phyloP scores from a whole-genome alignment of 2,329 filamentous ascomycete genomes.

The Neodidymelliopsis sp. region DNA sequence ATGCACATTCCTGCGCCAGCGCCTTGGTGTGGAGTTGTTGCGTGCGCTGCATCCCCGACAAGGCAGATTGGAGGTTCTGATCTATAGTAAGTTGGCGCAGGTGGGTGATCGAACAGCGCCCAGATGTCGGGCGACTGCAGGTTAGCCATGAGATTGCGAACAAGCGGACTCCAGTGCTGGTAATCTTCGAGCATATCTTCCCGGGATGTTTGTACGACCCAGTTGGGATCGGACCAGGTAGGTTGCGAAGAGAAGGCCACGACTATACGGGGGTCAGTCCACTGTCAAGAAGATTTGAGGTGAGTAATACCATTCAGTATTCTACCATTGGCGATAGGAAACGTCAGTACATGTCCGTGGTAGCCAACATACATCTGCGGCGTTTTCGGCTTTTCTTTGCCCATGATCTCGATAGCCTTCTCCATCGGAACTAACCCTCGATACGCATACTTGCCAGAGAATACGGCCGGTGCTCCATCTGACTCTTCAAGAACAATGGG shows the following conservation, averaged over 20 bases:
- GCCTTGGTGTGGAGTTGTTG: slow-evolving; percentile 60
- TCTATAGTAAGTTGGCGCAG: slow-evolving; percentile 51
- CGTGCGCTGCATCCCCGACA: slow-evolving; percentile 65
- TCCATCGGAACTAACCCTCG: slow-evolving; percentile 68
- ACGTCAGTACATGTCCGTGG: slow-evolving; percentile 66
- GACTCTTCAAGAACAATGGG: slow-evolving; percentile 59
- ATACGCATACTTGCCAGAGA: slow-evolving; percentile 68
- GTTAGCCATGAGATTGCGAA: slow-evolving; percentile 30
- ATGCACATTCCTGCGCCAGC: slow-evolving; percentile 63
- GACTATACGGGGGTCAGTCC: slow-evolving; percentile 50
- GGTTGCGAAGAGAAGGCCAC: slow-evolving; percentile 35
- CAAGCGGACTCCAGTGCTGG: slow-evolving; percentile 28
- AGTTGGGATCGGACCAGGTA: slow-evolving; percentile 31
- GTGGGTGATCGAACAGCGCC: slow-evolving; percentile 58
- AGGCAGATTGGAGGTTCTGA: slow-evolving; percentile 50
- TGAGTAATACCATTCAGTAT: slow-evolving; percentile 58
- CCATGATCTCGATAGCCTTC: slow-evolving; percentile 58
- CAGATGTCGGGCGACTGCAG: slow-evolving; percentile 58
- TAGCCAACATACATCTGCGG: slow-evolving; percentile 65
- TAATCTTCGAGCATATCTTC: slow-evolving; percentile 41
- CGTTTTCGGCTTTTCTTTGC: slow-evolving; percentile 57
- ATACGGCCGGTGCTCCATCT: slow-evolving; percentile 55
- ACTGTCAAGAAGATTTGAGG: slow-evolving; percentile 48
- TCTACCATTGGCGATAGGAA: slow-evolving; percentile 65
- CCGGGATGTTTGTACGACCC: slow-evolving; percentile 36